phyloP scores from a whole-genome alignment of 352 stramenopile species.

The Phytophthora rubi region DNA sequence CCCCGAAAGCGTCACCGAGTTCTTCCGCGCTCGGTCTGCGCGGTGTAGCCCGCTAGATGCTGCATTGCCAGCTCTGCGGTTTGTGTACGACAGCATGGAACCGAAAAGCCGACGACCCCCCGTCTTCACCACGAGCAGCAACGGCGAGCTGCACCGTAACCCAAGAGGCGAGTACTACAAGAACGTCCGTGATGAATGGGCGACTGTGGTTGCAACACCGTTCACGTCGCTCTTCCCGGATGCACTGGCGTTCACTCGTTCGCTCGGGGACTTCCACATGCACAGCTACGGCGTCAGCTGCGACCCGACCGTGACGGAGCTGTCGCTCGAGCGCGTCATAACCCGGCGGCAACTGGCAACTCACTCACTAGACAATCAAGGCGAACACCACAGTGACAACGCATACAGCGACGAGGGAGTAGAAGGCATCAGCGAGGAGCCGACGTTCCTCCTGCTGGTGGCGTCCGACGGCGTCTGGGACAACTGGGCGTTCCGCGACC shows the following conservation, averaged over 20 bases:
- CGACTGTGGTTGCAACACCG: constrained; percentile 82
- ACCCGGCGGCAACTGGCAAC: constrained; percentile 13
- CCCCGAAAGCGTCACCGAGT: constrained; percentile 81
- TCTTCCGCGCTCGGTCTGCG: constrained; percentile 56
- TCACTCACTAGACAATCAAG: constrained; percentile 27
- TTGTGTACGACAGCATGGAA: constrained; percentile 82
- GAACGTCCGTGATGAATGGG: constrained; percentile 93
- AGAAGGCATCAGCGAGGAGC: constrained; percentile 16
- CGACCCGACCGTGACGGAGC: constrained; percentile 62
- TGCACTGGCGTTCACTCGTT: constrained; percentile 88
- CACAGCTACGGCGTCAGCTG: constrained; percentile 83
- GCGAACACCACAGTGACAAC: constrained; percentile 2
- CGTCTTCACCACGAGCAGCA: constrained; percentile 46
- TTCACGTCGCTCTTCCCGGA: constrained; percentile 72
- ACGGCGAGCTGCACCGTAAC: constrained; percentile 49
- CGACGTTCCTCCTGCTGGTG: constrained; percentile 61
- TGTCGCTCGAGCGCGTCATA: constrained; percentile 54
- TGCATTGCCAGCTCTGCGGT: constrained; percentile 68
- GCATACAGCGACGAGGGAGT: neutral
- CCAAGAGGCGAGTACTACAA: constrained; percentile 83
- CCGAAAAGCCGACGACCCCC: constrained; percentile 40
- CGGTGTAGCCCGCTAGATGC: constrained; percentile 36
- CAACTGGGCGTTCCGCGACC: constrained; percentile 88
- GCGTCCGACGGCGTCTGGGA: constrained; percentile 90
- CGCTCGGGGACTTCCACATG: constrained; percentile 89